Conservation (phyloP, 2,329 filamentous ascomycete species). For the Penicillium oxalicum region DNA sequence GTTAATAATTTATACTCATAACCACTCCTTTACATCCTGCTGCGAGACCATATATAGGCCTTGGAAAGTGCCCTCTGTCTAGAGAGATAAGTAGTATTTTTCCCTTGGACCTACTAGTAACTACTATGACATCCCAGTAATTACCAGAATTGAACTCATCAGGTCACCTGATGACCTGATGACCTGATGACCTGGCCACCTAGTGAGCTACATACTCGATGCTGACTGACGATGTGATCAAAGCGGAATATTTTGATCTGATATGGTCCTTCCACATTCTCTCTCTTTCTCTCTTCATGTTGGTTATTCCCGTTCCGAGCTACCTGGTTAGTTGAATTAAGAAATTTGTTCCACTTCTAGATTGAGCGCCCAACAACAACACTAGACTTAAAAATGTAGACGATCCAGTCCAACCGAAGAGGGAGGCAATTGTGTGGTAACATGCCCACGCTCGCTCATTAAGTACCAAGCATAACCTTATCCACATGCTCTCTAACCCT, state of each 20-base stretch:
- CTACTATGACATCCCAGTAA: background rate
- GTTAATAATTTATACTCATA: background rate
- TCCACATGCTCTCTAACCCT: background rate
- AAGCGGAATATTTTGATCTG: background rate
- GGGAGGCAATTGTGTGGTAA: background rate
- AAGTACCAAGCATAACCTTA: conserved; percentile 1
- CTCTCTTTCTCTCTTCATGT: background rate
- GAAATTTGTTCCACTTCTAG: background rate
- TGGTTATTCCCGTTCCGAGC: background rate
- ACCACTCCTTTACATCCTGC: background rate
- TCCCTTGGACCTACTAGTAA: background rate
- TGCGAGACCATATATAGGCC: background rate
- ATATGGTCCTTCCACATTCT: background rate
- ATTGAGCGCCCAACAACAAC: background rate
- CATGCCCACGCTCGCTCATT: background rate
- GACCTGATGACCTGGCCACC: background rate
- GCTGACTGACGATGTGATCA: background rate
- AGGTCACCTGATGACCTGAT: background rate
- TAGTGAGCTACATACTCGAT: background rate
- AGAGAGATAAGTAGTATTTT: background rate
- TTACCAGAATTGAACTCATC: background rate
- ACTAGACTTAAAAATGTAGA: background rate
- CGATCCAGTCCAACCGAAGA: background rate
- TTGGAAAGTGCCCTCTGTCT: background rate
- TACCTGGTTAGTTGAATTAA: background rate